Base-by-base conservation (phyloP, 1,284 basidiomycete species). In the Blastosporella zonata region DNA sequence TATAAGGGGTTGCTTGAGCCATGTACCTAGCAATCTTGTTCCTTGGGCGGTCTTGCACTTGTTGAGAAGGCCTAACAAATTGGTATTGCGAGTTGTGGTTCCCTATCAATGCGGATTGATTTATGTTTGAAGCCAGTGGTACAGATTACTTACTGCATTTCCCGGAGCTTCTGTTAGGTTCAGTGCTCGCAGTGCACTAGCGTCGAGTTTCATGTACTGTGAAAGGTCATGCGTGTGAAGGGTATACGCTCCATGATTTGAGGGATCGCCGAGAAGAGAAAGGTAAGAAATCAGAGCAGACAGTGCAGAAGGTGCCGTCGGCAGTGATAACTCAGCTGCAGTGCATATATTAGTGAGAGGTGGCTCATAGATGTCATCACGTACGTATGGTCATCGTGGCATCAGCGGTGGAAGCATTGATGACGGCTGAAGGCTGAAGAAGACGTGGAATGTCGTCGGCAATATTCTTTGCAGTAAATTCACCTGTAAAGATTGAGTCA, bases 41-140 rank as follows among this genome's bases (percentile, higher is more conserved):
- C 97, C 97, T 65, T 99, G 97, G 0, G 90, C 86, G 1, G 97
- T 99, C 69, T 96, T 97, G 75, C 97, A 98, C 58, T 89, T 90
- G 66, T 99, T 97, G 54, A 99, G 67, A 17, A 97, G 71, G 0
- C 95, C 94, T 50, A 93, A 86, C 3, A 99, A 66, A 17, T 92
- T 97, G 43, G 90, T 91, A 57, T 90, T 93, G 61, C 89, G 89
- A 46, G 80, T 81, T 40, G 68, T 67, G 7, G 72, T 68, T 23
- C 72, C 75, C 80, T 80, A 50, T 3, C 42, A 33, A 34, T 10
- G 12, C 12, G 23, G 15, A 2, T 37, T 37, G 36, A 37, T 18
- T 21, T 6, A 18, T 6, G 10, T 20, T 18, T 22, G 18, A 21
- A 13, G 9, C 12, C 10, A 6, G 18, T 22, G 46, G 20, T 47